Evolutionary conservation across 805 yeast species (phyloP).

Genomic region (Zygosaccharomyces kombuchaensis): DNA sequence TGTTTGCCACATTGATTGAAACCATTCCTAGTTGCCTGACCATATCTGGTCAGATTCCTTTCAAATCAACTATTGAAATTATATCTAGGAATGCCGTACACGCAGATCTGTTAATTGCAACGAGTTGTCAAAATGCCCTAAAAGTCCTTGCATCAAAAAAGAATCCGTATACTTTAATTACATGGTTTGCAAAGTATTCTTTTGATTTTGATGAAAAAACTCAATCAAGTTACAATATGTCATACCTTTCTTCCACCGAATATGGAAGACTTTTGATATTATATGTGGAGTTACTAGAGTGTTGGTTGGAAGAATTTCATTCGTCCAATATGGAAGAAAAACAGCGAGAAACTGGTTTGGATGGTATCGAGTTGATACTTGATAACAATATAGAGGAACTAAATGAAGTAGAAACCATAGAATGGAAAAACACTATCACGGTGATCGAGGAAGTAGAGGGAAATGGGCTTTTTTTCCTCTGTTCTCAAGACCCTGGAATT

Average conservation of each 20-base stretch:
- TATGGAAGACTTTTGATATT: slow-evolving; percentile 58
- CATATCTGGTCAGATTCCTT: slow-evolving; percentile 45
- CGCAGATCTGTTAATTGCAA: slow-evolving; percentile 54
- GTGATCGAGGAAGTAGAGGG: slow-evolving; percentile 95
- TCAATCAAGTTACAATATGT: slow-evolving; percentile 47
- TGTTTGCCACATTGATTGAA: slow-evolving; percentile 67
- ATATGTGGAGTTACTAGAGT: slow-evolving; percentile 72
- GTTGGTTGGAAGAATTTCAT: slow-evolving; percentile 73
- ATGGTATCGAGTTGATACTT: slow-evolving; percentile 27
- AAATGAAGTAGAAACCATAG: slow-evolving; percentile 55
- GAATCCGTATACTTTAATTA: slow-evolving; percentile 66
- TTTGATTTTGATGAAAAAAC: slow-evolving; percentile 76
- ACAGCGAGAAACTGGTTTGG: slow-evolving; percentile 32
- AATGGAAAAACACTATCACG: slow-evolving; percentile 73
- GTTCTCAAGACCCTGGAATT: slow-evolving; percentile 77
- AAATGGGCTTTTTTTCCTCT: slow-evolving; percentile 83
- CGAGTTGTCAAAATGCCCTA: slow-evolving; percentile 60
- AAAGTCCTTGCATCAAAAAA: slow-evolving; percentile 61
- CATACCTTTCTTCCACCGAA: slow-evolving; percentile 56
- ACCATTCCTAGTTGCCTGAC: slow-evolving; percentile 67
- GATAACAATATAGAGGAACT: slow-evolving; percentile 22
- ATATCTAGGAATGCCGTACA: slow-evolving; percentile 75
- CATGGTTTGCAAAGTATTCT: slow-evolving; percentile 72
- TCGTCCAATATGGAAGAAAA: slow-evolving; percentile 31
- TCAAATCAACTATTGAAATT: slow-evolving; percentile 66